A percentile compares a stretch with the other conserved stretches of the same genome.
Conservation (phyloP, 129 eudicot genomes). For the Flaveria bidentis region DNA sequence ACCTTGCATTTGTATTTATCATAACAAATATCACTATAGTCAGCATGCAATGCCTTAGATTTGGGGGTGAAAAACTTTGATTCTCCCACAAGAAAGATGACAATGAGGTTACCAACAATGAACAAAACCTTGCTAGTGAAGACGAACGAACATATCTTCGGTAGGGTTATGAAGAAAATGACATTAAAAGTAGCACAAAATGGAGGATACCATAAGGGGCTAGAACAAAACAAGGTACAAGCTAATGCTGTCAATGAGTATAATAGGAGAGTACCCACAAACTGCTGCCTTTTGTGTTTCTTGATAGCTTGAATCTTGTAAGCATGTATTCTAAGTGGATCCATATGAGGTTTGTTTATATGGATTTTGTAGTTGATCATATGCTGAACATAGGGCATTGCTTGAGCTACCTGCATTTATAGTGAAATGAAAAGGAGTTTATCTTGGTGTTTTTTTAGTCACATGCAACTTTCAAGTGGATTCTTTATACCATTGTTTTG, state of each 20-base stretch:
- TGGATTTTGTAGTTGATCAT: slow-evolving; percentile 7
- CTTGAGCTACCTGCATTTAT: slow-evolving; percentile 31
- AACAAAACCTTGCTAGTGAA: slow-evolving; percentile 54
- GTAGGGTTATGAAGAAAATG: slow-evolving; percentile 43
- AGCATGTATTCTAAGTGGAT: slow-evolving; percentile 47
- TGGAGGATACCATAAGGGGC: slow-evolving; percentile 61
- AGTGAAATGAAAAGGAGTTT: slow-evolving; percentile 31
- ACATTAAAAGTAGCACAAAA: slow-evolving; percentile 42
- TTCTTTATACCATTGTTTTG: slow-evolving; percentile 31
- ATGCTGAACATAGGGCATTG: slow-evolving; percentile 38
- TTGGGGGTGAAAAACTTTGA: slow-evolving; percentile 37
- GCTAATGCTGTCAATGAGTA: slow-evolving; percentile 47
- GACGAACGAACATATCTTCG: slow-evolving; percentile 43
- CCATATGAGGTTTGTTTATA: slow-evolving; percentile 34
- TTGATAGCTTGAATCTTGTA: slow-evolving; percentile 51
- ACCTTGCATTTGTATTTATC: slow-evolving; percentile 31
- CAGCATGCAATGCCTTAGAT: slow-evolving; percentile 17
- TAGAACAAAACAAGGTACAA: slow-evolving; percentile 51
- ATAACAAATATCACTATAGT: slow-evolving; percentile 30
- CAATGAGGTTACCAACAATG: slow-evolving; percentile 58
- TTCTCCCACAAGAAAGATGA: slow-evolving; percentile 58
- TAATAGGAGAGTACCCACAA: slow-evolving; percentile 41
- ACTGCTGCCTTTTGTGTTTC: slow-evolving; percentile 54
- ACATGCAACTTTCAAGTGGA: slow-evolving; percentile 35
- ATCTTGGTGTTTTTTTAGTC: slow-evolving; percentile 33